phyloP scores from a whole-genome alignment of 2,329 filamentous ascomycete genomes.

The Diaporthe citrichinensis region DNA sequence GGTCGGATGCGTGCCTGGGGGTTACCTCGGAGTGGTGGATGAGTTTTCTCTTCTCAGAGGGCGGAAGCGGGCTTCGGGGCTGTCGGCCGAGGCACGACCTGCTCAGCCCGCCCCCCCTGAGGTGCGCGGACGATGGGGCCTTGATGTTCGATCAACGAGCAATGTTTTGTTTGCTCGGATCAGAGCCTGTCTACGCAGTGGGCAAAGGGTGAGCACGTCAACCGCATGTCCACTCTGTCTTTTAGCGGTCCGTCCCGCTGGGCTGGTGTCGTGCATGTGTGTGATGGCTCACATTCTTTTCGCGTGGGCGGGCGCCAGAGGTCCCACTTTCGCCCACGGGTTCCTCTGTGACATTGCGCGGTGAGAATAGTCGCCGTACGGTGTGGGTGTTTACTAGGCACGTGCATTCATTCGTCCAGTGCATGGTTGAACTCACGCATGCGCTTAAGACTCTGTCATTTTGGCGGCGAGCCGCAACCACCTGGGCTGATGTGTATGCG shows the following conservation, averaged over 20 bases:
- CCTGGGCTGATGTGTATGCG: not conserved
- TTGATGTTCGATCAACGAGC: not conserved
- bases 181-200: not conserved
- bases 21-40: too few relatives aligned
- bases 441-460: not conserved
- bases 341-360: constrained; percentile 20
- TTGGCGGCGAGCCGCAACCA: not conserved
- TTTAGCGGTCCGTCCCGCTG: constrained; percentile 3
- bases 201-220: not conserved
- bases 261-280: not conserved
- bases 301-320: not conserved
- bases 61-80: not conserved
- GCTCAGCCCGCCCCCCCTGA: not conserved
- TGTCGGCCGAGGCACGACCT: constrained; percentile 3
- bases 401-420: not conserved
- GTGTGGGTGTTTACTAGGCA: not conserved
- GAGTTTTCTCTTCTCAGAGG: too few relatives aligned
- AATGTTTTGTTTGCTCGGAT: not conserved
- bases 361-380: not conserved
- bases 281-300: constrained; percentile 23
- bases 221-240: not conserved
- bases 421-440: not conserved
- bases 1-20: constrained; percentile 15
- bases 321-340: constrained; percentile 28
- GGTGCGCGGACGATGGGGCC: not conserved